These are phyloP conservation scores for Saccharomycopsis sp. DNA, from an alignment of 805 yeast species.

Conservation along the genomic window DNA sequence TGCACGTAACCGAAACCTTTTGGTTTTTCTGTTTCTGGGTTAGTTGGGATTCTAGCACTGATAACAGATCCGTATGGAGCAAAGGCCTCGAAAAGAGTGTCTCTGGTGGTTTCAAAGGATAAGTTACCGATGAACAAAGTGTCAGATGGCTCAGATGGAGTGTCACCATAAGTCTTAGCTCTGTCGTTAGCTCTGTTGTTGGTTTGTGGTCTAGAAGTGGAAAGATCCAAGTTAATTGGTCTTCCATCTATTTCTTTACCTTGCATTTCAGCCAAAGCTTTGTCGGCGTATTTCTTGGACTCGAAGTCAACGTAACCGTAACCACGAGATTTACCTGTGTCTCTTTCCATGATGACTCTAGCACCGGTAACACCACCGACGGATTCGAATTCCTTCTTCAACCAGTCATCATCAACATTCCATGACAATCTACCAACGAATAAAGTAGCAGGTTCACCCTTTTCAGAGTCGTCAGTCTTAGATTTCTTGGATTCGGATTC, in stretches of 20 bases:
- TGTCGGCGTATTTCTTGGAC: constrained; percentile 68
- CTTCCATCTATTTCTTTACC: constrained; percentile 97
- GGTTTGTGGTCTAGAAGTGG: constrained; percentile 70
- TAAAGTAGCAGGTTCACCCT: constrained; percentile 73
- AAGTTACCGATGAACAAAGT: constrained; percentile 95
- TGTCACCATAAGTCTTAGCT: constrained; percentile 86
- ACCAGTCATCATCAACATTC: constrained; percentile 95
- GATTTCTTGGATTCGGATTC: constrained; percentile 47
- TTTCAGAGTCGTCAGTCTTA: constrained; percentile 29
- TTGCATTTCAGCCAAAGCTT: constrained; percentile 77
- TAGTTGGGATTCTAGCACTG: constrained; percentile 93
- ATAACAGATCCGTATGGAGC: constrained; percentile 74
- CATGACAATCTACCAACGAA: constrained; percentile 97
- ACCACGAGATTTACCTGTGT: constrained; percentile 90
- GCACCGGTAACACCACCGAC: constrained; percentile 79
- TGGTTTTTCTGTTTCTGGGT: constrained; percentile 97
- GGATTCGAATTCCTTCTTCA: constrained; percentile 76
- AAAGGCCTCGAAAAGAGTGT: constrained; percentile 65
- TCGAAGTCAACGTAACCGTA: constrained; percentile 96
- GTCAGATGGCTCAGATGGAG: constrained; percentile 87
- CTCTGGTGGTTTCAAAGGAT: constrained; percentile 85
- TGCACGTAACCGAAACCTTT: constrained; percentile 99
- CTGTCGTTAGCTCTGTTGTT: constrained; percentile 58
- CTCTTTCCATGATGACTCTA: constrained; percentile 90
- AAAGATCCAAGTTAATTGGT: constrained; percentile 88